These are phyloP conservation scores for Camellia oleifera DNA, from an alignment of 179 eudicot genomes.

Conservation along the genomic window DNA sequence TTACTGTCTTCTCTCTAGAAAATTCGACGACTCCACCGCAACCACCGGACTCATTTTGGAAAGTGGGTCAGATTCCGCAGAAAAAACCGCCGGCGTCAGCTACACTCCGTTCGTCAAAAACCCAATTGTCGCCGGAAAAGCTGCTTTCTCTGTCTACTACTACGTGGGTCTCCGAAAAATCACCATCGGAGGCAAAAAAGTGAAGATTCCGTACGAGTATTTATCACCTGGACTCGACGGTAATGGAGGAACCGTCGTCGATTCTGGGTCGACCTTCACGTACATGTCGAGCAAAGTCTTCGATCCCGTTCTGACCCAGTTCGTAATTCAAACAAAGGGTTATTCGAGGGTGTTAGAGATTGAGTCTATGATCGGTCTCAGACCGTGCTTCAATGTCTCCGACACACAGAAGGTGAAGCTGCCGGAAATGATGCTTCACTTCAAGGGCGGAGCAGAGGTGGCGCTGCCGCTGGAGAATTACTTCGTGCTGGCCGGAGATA, in stretches of 20 bases:
- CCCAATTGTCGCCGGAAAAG: slow-evolving; percentile 25
- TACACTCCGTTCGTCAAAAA: slow-evolving; percentile 43
- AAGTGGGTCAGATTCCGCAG: slow-evolving; percentile 16
- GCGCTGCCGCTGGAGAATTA: slow-evolving; percentile 40
- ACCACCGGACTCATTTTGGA: slow-evolving; percentile 29
- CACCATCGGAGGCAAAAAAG: slow-evolving; percentile 32
- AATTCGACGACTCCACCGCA: slow-evolving; percentile 36
- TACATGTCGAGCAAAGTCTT: slow-evolving; percentile 19
- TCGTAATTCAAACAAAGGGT: slow-evolving; percentile 19
- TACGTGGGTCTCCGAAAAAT: slow-evolving; percentile 38
- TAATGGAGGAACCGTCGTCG: slow-evolving; percentile 51
- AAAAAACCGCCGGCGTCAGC: slow-evolving; percentile 19
- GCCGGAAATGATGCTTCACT: slow-evolving; percentile 41
- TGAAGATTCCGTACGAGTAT: slow-evolving; percentile 27
- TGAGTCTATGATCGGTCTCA: slow-evolving; percentile 32
- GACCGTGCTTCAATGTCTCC: slow-evolving; percentile 42
- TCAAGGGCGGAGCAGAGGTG: slow-evolving; percentile 58
- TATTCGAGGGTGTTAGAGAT: slow-evolving; percentile 25
- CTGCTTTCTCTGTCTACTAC: slow-evolving; percentile 36
- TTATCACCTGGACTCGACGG: slow-evolving; percentile 24
- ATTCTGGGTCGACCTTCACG: slow-evolving; percentile 48
- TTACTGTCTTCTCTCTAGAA: slow-evolving; percentile 39
- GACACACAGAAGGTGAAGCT: slow-evolving; percentile 27
- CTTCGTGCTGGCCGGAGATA: slow-evolving; percentile 27
- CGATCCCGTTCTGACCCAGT: slow-evolving; percentile 9